These are phyloP conservation scores for Quillaja saponaria DNA, from an alignment of 306 rosid genomes.

Conservation along the genomic window DNA sequence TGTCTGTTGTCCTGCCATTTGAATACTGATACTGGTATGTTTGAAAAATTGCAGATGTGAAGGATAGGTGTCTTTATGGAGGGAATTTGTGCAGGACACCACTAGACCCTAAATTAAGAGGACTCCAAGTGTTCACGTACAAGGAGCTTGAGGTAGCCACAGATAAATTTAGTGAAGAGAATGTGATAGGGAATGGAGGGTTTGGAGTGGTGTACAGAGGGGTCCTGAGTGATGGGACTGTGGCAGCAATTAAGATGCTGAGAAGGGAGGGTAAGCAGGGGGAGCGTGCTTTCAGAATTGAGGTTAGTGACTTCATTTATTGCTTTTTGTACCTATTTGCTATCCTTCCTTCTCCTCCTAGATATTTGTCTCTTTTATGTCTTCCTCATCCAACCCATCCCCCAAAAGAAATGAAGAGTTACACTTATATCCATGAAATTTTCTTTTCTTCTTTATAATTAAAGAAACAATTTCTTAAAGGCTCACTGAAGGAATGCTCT, in stretches of 20 bases:
- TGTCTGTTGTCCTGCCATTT: too few species aligned
- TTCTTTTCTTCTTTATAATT: too few species aligned
- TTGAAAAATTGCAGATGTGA: conserved; percentile 62
- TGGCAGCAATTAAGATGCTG: conserved; percentile 76
- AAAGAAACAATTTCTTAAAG: too few species aligned
- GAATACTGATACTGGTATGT: conserved; percentile 11
- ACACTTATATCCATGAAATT: too few species aligned
- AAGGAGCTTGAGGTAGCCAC: conserved; percentile 84
- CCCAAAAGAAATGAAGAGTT: too few species aligned
- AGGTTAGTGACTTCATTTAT: conserved; percentile 69
- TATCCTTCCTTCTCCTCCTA: conserved; percentile 1
- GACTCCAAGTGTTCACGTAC: conserved; percentile 86
- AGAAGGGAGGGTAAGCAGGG: conserved; percentile 72
- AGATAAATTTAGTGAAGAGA: conserved; percentile 55
- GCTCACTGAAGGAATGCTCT: too few species aligned
- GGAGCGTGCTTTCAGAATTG: conserved; percentile 94
- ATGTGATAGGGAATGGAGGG: conserved; percentile 67
- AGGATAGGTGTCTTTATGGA: conserved; percentile 76
- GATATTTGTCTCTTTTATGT: neutral
- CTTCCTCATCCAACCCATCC: neutral
- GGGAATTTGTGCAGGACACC: conserved; percentile 53
- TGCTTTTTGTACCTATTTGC: conserved; percentile 37
- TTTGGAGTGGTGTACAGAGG: conserved; percentile 73
- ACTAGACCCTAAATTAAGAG: conserved; percentile 45
- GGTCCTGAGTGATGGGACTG: conserved; percentile 73